phyloP scores from a whole-genome alignment of 2,329 filamentous ascomycete species.

The Ascosphaera aggregata region DNA sequence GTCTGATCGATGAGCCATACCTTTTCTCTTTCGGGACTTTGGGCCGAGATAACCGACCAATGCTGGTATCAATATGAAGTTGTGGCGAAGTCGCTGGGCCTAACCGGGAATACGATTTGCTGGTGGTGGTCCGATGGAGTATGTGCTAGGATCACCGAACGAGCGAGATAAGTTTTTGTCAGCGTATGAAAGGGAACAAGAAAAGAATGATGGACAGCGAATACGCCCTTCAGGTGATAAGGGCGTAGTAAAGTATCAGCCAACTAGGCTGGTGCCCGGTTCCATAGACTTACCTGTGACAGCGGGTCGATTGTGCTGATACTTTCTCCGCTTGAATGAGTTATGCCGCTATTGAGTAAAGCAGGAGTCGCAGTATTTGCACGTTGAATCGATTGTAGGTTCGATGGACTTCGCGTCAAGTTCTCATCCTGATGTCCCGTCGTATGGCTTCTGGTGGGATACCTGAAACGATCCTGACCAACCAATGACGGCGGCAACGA shows the following conservation, averaged over 20 bases:
- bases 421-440: neutral
- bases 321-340: neutral
- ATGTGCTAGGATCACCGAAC: slow-evolving; percentile 26
- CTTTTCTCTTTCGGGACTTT: slow-evolving; percentile 36
- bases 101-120: slow-evolving; percentile 28
- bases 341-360: neutral
- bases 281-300: slow-evolving; percentile 44
- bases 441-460: neutral
- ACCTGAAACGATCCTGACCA: neutral
- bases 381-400: neutral
- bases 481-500: neutral
- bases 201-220: neutral
- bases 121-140: slow-evolving; percentile 42
- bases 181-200: slow-evolving; percentile 2
- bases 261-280: too few species aligned
- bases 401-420: neutral
- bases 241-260: slow-evolving; percentile 2
- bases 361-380: neutral
- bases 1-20: slow-evolving; percentile 21
- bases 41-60: slow-evolving; percentile 5
- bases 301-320: slow-evolving; percentile 35
- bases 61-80: slow-evolving; percentile 10
- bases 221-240: neutral
- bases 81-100: slow-evolving; percentile 16
- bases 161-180: slow-evolving; percentile 3